Conservation (phyloP, 1,284 basidiomycete genomes). For the Papiliotrema flavescens region DNA sequence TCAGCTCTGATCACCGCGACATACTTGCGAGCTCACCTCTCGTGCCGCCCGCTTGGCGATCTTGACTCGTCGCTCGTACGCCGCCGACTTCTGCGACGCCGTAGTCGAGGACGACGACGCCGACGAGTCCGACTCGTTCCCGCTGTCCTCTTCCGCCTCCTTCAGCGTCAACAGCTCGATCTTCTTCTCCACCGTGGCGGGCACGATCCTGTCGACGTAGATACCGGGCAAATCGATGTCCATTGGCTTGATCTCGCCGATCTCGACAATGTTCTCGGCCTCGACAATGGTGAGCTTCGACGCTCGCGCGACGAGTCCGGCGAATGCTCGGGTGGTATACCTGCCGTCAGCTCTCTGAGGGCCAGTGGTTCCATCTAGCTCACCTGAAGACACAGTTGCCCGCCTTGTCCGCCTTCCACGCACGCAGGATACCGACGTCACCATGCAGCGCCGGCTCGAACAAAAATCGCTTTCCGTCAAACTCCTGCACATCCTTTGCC, state of each 20-base stretch:
- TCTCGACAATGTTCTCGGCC: slow-evolving; percentile 88
- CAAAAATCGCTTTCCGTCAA: slow-evolving; percentile 78
- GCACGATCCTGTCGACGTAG: slow-evolving; percentile 82
- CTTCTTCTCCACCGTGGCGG: slow-evolving; percentile 69
- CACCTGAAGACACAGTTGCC: slow-evolving; percentile 82
- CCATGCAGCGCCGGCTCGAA: slow-evolving; percentile 83
- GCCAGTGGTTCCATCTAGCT: slow-evolving; percentile 15
- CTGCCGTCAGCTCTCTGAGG: slow-evolving; percentile 47
- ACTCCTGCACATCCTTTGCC: slow-evolving; percentile 73
- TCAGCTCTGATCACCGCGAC: background rate
- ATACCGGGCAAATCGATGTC: slow-evolving; percentile 76
- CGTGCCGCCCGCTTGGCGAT: slow-evolving; percentile 78
- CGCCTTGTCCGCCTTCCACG: slow-evolving; percentile 92
- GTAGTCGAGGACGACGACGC: slow-evolving; percentile 22
- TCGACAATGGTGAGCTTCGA: slow-evolving; percentile 90
- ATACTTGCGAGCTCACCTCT: slow-evolving; percentile 61
- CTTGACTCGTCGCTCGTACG: slow-evolving; percentile 56
- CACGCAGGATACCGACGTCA: slow-evolving; percentile 83
- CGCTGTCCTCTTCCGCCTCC: slow-evolving; percentile 33
- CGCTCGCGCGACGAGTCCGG: slow-evolving; percentile 78
- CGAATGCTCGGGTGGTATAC: slow-evolving; percentile 87
- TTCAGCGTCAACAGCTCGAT: slow-evolving; percentile 67
- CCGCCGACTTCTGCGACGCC: slow-evolving; percentile 55
- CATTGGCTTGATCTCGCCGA: slow-evolving; percentile 78
- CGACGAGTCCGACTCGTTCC: slow-evolving; percentile 13